Percentiles rank a stretch among this genome's conserved stretches.
Conservation (phyloP, 2,329 filamentous ascomycete species). For the Eurotiales sp. region DNA sequence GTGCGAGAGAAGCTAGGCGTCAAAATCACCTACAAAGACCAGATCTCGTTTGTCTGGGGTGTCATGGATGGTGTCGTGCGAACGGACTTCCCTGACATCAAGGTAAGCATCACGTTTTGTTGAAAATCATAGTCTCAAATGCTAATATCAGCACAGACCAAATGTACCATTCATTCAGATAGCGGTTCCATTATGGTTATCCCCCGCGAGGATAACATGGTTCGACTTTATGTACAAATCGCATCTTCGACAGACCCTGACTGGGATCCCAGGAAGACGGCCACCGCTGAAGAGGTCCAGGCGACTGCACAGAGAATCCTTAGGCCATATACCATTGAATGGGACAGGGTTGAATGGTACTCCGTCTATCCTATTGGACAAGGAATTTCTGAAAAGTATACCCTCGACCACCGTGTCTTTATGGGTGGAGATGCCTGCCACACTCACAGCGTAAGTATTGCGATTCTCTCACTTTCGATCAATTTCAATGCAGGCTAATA, state of each 20-base stretch:
- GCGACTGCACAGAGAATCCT: conserved; percentile 55
- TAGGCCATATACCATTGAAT: conserved; percentile 57
- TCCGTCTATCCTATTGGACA: conserved; percentile 65
- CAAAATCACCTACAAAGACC: conserved; percentile 60
- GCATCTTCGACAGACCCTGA: conserved; percentile 60
- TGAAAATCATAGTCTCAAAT: not conserved
- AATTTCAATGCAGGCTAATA: conserved; percentile 7
- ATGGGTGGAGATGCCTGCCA: conserved; percentile 65
- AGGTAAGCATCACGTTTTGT: conserved; percentile 35
- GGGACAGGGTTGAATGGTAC: conserved; percentile 64
- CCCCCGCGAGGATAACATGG: conserved; percentile 48
- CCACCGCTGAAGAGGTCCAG: conserved; percentile 58
- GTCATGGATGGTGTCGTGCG: conserved; percentile 64
- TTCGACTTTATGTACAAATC: conserved; percentile 53
- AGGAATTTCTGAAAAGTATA: conserved; percentile 62
- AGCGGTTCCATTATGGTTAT: conserved; percentile 63
- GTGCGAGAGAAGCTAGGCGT: conserved; percentile 63
- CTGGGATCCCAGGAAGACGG: conserved; percentile 59
- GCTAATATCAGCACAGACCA: conserved; percentile 44
- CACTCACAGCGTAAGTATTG: conserved; percentile 50
- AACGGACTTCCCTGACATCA: conserved; percentile 62
- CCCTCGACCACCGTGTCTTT: conserved; percentile 61
- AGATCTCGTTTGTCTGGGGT: conserved; percentile 62
- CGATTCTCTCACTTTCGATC: not conserved
- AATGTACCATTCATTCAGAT: conserved; percentile 65